Evolutionary conservation across 176 grass and related monocot genomes (phyloP).

Genomic region (Themeda triandra): DNA sequence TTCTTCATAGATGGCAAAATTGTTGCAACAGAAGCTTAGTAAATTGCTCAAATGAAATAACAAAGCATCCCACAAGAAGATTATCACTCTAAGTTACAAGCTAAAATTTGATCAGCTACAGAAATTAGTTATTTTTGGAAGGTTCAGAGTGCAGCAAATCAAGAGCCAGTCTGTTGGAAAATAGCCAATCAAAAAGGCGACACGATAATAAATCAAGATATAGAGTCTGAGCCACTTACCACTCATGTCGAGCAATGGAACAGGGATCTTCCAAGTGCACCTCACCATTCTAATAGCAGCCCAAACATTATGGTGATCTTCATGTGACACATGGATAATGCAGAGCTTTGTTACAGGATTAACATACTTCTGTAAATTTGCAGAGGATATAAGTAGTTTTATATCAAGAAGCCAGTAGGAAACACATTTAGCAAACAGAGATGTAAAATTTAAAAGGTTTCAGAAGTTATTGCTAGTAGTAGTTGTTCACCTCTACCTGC

Average conservation of each 20-base stretch:
- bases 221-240: conserved; percentile 41
- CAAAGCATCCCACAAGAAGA: too few relatives aligned
- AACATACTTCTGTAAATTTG: conserved; percentile 62
- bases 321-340: conserved; percentile 53
- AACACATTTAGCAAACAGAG: too few relatives aligned
- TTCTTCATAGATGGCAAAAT: neutral
- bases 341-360: conserved; percentile 70
- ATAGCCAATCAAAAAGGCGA: too few relatives aligned
- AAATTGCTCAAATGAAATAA: neutral
- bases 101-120: too few relatives aligned
- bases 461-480: too few relatives aligned
- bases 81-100: neutral
- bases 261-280: conserved; percentile 54
- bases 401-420: neutral
- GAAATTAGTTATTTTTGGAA: too few relatives aligned
- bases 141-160: too few relatives aligned
- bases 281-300: conserved; percentile 64
- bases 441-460: too few relatives aligned
- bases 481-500: too few relatives aligned
- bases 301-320: conserved; percentile 67
- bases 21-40: neutral
- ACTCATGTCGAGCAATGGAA: conserved; percentile 66
- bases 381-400: neutral
- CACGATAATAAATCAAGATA: neutral
- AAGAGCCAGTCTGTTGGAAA: too few relatives aligned